Evolutionary conservation across 2,329 filamentous ascomycete species (phyloP).

Genomic region (Fusarium luffae): DNA sequence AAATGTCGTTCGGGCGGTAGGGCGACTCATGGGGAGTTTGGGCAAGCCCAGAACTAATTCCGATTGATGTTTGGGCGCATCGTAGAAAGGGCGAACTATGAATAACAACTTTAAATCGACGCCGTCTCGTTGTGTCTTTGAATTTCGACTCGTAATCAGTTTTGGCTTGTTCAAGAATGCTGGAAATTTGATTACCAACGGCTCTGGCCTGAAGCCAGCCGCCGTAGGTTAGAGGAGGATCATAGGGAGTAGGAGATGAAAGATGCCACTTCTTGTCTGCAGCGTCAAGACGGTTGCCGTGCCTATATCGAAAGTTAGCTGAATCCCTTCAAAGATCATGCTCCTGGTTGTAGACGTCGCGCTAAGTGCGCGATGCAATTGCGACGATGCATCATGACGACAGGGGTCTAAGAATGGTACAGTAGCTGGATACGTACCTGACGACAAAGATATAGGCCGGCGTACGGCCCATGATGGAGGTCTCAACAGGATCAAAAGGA

Average conservation of each 20-base stretch:
- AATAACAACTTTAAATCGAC: conserved; percentile 81
- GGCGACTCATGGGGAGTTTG: conserved; percentile 57
- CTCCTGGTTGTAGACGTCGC: conserved; percentile 16
- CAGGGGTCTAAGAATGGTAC: conserved; percentile 31
- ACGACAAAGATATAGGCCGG: conserved; percentile 59
- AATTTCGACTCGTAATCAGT: conserved; percentile 53
- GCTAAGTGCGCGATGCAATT: conserved; percentile 30
- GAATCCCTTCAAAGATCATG: not conserved
- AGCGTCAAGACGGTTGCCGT: conserved; percentile 92
- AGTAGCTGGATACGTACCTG: conserved; percentile 49
- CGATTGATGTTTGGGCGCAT: conserved; percentile 92
- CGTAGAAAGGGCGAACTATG: conserved; percentile 94
- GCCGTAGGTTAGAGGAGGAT: conserved; percentile 92
- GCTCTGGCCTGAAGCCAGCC: conserved; percentile 90
- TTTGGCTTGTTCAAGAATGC: conserved; percentile 69
- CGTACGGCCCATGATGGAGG: conserved; percentile 53
- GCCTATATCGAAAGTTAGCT: conserved; percentile 61
- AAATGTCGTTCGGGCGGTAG: conserved; percentile 49
- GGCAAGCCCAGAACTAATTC: conserved; percentile 85
- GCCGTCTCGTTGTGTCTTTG: conserved; percentile 55
- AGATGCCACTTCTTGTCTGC: conserved; percentile 96
- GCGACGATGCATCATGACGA: conserved; percentile 39
- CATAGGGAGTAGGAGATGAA: conserved; percentile 91
- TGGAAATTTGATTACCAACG: conserved; percentile 85
- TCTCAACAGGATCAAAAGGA: conserved; percentile 8